A percentile compares a stretch with the other conserved stretches of the same genome.
These are phyloP conservation scores for Tuber microsphaerosporum DNA, from an alignment of 495 filamentous ascomycete genomes.

Conservation along the genomic window DNA sequence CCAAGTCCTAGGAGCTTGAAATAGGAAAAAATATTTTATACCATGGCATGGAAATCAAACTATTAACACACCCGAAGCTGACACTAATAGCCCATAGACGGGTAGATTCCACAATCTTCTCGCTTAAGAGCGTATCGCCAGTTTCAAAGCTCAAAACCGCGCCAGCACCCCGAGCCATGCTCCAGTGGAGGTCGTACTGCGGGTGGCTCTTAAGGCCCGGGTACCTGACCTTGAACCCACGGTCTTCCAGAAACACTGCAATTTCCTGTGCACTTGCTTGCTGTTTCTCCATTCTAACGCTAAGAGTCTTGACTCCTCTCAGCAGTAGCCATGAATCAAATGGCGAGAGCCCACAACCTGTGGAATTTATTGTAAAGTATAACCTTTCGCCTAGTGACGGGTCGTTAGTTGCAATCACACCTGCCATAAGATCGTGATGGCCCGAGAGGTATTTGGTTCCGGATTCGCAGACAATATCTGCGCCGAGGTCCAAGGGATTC, in stretches of 20 bases:
- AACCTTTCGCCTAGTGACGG: conserved; percentile 72
- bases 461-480: conserved; percentile 93
- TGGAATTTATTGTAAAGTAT: conserved; percentile 92
- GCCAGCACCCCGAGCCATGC: conserved; percentile 85
- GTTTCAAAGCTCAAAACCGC: conserved; percentile 96
- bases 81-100: conserved; percentile 91
- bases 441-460: conserved; percentile 97
- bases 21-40: conserved; percentile 10
- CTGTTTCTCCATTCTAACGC: conserved; percentile 97
- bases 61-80: conserved; percentile 96
- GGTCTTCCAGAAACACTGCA: conserved; percentile 80
- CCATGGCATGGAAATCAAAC: conserved; percentile 97
- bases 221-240: conserved; percentile 91
- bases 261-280: conserved; percentile 84
- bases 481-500: conserved; percentile 87
- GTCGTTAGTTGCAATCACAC: conserved; percentile 85
- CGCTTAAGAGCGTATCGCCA: conserved; percentile 68
- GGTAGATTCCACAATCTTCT: conserved; percentile 88
- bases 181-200: conserved; percentile 91
- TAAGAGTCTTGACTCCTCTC: conserved; percentile 88
- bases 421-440: conserved; percentile 98
- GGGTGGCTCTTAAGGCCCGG: conserved; percentile 89
- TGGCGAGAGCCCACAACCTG: conserved; percentile 85
- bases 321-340: conserved; percentile 95
- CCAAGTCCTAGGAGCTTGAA: background rate